Percentiles rank a stretch among this genome's conserved stretches.
Conservation (phyloP, 495 filamentous ascomycete species). For the Trichoderma reesei region DNA sequence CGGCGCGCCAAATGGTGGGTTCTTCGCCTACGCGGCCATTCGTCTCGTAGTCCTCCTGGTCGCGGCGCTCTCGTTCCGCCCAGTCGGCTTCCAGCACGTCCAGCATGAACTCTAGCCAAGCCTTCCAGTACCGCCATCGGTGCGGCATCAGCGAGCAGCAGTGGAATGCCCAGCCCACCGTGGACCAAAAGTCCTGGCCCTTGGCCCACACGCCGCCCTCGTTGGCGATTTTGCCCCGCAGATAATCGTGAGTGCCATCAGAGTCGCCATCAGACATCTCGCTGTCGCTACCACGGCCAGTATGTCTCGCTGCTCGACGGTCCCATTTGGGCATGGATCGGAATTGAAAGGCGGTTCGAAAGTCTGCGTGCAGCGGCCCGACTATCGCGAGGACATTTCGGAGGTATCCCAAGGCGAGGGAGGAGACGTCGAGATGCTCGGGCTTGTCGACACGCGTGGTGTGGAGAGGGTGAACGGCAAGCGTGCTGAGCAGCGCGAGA, state of each 20-base stretch:
- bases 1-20: constrained; percentile 21
- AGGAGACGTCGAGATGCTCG: constrained; percentile 26
- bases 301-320: neutral
- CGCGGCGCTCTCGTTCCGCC: constrained; percentile 39
- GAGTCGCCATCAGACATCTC: constrained; percentile 19
- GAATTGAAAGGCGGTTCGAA: constrained; percentile 28
- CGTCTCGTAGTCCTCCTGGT: constrained; percentile 15
- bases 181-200: constrained; percentile 79
- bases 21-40: constrained; percentile 12
- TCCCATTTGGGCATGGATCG: neutral
- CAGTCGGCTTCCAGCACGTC: constrained; percentile 70
- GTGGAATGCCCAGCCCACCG: constrained; percentile 88
- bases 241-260: constrained; percentile 33
- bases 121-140: constrained; percentile 75
- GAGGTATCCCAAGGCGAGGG: constrained; percentile 31
- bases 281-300: constrained; percentile 12
- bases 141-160: constrained; percentile 62
- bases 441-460: constrained; percentile 37
- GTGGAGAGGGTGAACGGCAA: constrained; percentile 60
- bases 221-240: constrained; percentile 47
- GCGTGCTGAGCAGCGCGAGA: constrained; percentile 56
- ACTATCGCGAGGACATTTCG: constrained; percentile 28
- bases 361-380: constrained; percentile 34
- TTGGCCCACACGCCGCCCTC: constrained; percentile 59
- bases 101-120: constrained; percentile 74